A percentile compares a stretch with the other conserved stretches of the same genome.
phyloP scores from a whole-genome alignment of 805 yeast species.

The Candida quercuum region DNA sequence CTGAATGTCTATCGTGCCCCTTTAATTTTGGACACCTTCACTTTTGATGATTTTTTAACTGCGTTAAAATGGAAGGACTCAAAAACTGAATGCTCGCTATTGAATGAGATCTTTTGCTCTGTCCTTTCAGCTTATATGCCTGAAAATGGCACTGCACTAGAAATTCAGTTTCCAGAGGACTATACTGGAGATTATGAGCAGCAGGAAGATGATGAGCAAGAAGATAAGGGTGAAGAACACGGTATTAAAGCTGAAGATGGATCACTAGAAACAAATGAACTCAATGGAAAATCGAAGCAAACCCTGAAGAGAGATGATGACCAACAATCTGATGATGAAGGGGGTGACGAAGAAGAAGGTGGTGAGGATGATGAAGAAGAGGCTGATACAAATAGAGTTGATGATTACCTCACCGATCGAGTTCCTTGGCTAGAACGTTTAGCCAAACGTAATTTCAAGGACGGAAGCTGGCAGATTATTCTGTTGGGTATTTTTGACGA shows the following conservation, averaged over 20 bases:
- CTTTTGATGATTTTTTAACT: slow-evolving; percentile 72
- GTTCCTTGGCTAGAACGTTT: slow-evolving; percentile 77
- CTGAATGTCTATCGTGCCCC: slow-evolving; percentile 65
- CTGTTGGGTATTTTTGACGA: slow-evolving; percentile 66
- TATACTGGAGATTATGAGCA: too few relatives aligned
- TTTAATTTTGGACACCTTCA: slow-evolving; percentile 61
- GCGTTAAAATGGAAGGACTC: slow-evolving; percentile 38
- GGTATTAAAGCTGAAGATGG: slow-evolving; percentile 16
- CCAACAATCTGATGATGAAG: slow-evolving; percentile 18
- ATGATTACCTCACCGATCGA: slow-evolving; percentile 45
- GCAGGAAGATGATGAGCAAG: slow-evolving; percentile 28
- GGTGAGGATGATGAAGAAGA: slow-evolving; percentile 8
- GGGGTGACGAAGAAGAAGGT: slow-evolving; percentile 8
- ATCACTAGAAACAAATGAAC: too few relatives aligned
- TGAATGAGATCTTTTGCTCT: slow-evolving; percentile 68
- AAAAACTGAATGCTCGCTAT: slow-evolving; percentile 44
- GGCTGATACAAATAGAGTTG: slow-evolving; percentile 22
- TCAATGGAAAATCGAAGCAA: slow-evolving; percentile 5
- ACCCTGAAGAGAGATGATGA: background rate
- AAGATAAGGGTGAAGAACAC: slow-evolving; percentile 22
- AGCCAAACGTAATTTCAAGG: slow-evolving; percentile 66
- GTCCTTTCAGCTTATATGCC: slow-evolving; percentile 50
- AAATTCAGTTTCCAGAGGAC: slow-evolving; percentile 25
- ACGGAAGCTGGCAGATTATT: slow-evolving; percentile 82
- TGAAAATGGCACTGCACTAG: slow-evolving; percentile 33